Percentiles rank a stretch among this genome's conserved stretches.
phyloP scores from a whole-genome alignment of 169 alveolate species.

The Plasmodium cynomolgi region DNA sequence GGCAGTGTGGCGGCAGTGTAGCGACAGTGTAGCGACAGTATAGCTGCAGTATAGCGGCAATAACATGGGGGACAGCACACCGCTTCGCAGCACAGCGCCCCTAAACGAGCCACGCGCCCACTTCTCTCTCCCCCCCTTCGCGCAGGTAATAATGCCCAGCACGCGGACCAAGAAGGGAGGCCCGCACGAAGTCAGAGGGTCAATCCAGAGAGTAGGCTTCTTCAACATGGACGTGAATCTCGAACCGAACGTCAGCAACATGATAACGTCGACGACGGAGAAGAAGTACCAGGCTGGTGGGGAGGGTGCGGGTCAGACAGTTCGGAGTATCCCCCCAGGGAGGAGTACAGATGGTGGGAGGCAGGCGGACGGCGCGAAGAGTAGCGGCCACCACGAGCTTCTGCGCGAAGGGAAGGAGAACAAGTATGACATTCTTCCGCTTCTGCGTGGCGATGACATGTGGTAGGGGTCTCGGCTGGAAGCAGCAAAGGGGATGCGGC shows the following conservation, averaged over 20 bases:
- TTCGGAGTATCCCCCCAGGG: neutral
- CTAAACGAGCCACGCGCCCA: neutral
- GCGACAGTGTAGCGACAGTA: neutral
- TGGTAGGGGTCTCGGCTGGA: neutral
- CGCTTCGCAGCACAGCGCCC: neutral
- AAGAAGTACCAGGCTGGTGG: conserved; percentile 47
- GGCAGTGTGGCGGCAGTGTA: neutral
- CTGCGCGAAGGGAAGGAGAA: neutral
- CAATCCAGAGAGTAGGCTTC: conserved; percentile 58
- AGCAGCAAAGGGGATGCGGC: neutral
- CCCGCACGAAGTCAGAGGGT: conserved; percentile 2
- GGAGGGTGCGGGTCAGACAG: neutral
- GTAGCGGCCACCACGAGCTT: neutral
- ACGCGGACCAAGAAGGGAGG: conserved; percentile 19
- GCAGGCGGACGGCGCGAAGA: neutral
- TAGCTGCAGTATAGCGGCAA: neutral
- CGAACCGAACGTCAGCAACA: conserved; percentile 68
- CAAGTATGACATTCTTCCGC: conserved; percentile 61
- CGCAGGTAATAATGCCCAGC: conserved; percentile 66
- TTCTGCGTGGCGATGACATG: neutral
- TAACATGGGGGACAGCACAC: neutral
- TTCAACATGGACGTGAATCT: conserved; percentile 28
- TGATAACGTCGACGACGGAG: conserved; percentile 61
- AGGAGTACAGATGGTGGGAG: neutral
- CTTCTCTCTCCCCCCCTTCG: neutral